Conservation (phyloP, 345 rosid species). For the Pelargonium nanum region DNA sequence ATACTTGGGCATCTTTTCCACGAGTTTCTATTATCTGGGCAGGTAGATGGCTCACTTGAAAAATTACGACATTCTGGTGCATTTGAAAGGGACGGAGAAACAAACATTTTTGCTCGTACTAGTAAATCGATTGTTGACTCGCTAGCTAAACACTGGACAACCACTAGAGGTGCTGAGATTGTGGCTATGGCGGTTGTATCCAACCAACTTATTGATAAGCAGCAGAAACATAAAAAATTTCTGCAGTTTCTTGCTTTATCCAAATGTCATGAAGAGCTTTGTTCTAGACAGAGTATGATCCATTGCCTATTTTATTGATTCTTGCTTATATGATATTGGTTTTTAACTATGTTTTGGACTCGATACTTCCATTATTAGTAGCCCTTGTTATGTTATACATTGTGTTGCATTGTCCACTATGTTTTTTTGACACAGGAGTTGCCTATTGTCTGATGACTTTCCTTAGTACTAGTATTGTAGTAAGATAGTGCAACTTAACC, state of each 20-base stretch:
- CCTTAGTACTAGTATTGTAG: not conserved
- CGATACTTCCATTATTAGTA: not conserved
- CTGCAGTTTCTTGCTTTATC: constrained; percentile 95
- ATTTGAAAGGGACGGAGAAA: constrained; percentile 84
- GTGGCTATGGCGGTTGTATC: constrained; percentile 61
- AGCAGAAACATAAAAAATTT: constrained; percentile 76
- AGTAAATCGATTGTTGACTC: constrained; percentile 87
- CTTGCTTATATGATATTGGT: not conserved
- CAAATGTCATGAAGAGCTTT: constrained; percentile 91
- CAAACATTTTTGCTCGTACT: constrained; percentile 63
- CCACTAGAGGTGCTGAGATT: constrained; percentile 93
- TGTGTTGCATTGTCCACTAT: not conserved
- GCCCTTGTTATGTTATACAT: not conserved
- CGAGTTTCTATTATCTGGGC: constrained; percentile 56
- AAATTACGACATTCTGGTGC: constrained; percentile 69
- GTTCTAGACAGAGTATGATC: constrained; percentile 64
- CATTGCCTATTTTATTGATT: not conserved
- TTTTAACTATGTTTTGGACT: not conserved
- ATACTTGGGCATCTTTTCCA: constrained; percentile 74
- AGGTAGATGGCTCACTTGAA: constrained; percentile 51
- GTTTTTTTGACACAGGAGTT: not conserved
- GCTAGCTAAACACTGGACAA: constrained; percentile 97
- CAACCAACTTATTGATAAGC: constrained; percentile 72
- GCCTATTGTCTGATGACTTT: not conserved
- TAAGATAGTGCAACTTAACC: not conserved